These are phyloP conservation scores for Scheffersomyces amazonensis DNA, from an alignment of 805 yeast species.

Conservation along the genomic window DNA sequence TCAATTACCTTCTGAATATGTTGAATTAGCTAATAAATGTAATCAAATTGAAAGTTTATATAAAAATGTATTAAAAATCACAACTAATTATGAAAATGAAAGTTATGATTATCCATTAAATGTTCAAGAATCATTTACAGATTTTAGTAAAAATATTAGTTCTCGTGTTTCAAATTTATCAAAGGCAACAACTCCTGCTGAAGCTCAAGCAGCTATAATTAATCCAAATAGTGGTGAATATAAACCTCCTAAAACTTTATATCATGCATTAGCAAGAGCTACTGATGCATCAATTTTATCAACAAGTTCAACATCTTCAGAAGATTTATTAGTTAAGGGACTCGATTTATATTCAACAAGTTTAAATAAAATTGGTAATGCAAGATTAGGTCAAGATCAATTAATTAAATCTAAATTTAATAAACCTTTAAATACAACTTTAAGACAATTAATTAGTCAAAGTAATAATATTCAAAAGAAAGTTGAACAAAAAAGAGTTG, in stretches of 20 bases:
- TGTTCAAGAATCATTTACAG: slow-evolving; percentile 70
- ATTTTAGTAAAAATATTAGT: slow-evolving; percentile 64
- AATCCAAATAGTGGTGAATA: slow-evolving; percentile 38
- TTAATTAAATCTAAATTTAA: slow-evolving; percentile 69
- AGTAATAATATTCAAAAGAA: slow-evolving; percentile 67
- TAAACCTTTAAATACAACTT: slow-evolving; percentile 57
- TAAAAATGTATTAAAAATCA: slow-evolving; percentile 40
- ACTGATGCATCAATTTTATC: slow-evolving; percentile 52
- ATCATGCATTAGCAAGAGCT: slow-evolving; percentile 79
- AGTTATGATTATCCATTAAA: slow-evolving; percentile 82
- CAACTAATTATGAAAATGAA: slow-evolving; percentile 64
- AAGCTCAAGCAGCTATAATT: slow-evolving; percentile 71
- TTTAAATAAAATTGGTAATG: slow-evolving; percentile 75
- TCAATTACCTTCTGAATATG: slow-evolving; percentile 79
- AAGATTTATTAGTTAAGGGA: slow-evolving; percentile 56
- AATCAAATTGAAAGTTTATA: slow-evolving; percentile 40
- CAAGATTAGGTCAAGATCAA: slow-evolving; percentile 79
- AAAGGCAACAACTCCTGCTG: slow-evolving; percentile 73
- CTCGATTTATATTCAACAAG: slow-evolving; percentile 66
- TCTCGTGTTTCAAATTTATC: slow-evolving; percentile 65
- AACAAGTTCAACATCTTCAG: slow-evolving; percentile 30
- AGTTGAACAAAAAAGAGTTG: slow-evolving; percentile 75
- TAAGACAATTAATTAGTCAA: slow-evolving; percentile 57
- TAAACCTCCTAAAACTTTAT: slow-evolving; percentile 73
- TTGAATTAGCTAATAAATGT: slow-evolving; percentile 41